These are phyloP conservation scores for Malassezia nana DNA, from an alignment of 1,284 basidiomycete genomes.

Conservation along the genomic window DNA sequence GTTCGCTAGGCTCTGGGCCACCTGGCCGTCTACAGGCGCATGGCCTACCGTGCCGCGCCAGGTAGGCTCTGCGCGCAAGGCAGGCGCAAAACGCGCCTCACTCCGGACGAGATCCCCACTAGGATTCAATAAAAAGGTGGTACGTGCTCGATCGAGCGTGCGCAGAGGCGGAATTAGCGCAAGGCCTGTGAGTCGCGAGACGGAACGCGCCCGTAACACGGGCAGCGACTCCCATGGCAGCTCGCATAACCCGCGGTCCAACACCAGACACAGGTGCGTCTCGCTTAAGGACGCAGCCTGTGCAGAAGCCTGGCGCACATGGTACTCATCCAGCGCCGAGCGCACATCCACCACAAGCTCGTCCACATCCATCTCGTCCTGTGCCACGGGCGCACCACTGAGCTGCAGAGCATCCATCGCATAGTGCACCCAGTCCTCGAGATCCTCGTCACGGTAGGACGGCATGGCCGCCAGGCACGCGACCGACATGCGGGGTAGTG, in stretches of 20 bases:
- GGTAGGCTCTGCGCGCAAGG: conserved; percentile 56
- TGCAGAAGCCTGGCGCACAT: conserved; percentile 33
- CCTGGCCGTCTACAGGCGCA: conserved; percentile 50
- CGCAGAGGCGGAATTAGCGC: conserved; percentile 11
- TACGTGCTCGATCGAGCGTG: conserved; percentile 41
- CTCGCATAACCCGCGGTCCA: conserved; percentile 79
- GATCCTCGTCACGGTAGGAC: conserved; percentile 72
- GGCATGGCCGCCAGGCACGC: conserved; percentile 75
- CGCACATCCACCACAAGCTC: conserved; percentile 55
- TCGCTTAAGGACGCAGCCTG: conserved; percentile 31
- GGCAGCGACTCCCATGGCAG: conserved; percentile 96
- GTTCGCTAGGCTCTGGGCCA: conserved; percentile 25
- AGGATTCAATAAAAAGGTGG: conserved; percentile 82
- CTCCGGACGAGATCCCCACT: conserved; percentile 78
- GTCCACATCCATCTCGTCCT: conserved; percentile 84
- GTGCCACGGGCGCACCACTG: conserved; percentile 74
- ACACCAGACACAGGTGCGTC: conserved; percentile 73
- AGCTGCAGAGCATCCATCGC: conserved; percentile 87
- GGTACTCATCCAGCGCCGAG: conserved; percentile 31
- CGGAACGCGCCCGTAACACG: conserved; percentile 66
- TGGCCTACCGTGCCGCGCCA: conserved; percentile 76
- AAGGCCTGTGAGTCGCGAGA: conserved; percentile 80
- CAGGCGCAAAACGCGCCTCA: conserved; percentile 67
- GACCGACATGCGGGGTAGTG: conserved; percentile 62
- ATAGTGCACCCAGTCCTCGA: conserved; percentile 90